Conservation (phyloP, 768 basidiomycete genomes). For the Grammothele lineata region DNA sequence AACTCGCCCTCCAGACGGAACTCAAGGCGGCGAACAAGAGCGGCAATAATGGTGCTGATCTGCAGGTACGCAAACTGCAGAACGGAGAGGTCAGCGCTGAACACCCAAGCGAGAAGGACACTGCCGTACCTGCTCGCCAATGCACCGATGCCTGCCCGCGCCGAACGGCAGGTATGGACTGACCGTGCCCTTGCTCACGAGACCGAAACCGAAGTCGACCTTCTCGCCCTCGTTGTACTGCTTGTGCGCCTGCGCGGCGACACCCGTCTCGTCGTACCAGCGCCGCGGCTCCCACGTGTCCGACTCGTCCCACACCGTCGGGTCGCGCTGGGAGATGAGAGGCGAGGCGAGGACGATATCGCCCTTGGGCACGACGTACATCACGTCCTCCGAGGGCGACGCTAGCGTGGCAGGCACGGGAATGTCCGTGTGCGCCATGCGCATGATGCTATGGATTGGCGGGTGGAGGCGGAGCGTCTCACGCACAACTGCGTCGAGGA, state of each 20-base stretch:
- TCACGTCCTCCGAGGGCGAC: constrained; percentile 66
- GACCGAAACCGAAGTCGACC: constrained; percentile 94
- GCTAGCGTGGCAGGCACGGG: constrained; percentile 77
- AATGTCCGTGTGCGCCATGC: constrained; percentile 84
- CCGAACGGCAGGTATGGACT: constrained; percentile 98
- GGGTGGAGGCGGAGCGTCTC: constrained; percentile 93
- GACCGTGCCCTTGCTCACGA: constrained; percentile 93
- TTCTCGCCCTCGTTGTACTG: constrained; percentile 81
- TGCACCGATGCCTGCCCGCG: constrained; percentile 92
- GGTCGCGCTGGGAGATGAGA: constrained; percentile 84
- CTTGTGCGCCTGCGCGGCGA: constrained; percentile 74
- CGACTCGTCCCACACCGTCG: constrained; percentile 72
- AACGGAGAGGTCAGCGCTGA: no score
- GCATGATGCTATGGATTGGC: constrained; percentile 94
- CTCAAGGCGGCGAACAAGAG: constrained; percentile 73
- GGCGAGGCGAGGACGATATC: constrained; percentile 88
- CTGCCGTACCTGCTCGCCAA: constrained; percentile 57
- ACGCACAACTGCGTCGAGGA: constrained; percentile 87
- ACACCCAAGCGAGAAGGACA: not conserved
- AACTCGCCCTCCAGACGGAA: constrained; percentile 63
- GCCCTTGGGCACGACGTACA: constrained; percentile 87
- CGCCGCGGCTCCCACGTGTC: constrained; percentile 72
- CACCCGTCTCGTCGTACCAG: constrained; percentile 84
- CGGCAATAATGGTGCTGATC: constrained; percentile 77
- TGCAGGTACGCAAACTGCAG: constrained; percentile 90